phyloP scores from a whole-genome alignment of 768 basidiomycete genomes.

The Boletus sp. region DNA sequence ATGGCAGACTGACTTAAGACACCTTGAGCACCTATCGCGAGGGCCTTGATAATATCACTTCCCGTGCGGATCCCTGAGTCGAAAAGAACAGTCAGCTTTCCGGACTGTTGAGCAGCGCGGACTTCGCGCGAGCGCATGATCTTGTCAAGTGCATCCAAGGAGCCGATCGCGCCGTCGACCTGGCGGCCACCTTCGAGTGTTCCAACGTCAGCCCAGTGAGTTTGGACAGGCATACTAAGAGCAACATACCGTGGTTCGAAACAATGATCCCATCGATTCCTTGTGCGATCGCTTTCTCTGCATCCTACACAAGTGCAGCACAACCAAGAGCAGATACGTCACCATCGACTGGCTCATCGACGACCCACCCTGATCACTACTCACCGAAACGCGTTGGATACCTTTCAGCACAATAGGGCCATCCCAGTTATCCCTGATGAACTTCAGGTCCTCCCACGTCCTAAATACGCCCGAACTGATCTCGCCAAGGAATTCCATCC shows the following conservation, averaged over 20 bases:
- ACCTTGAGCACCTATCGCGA: slow-evolving; percentile 83
- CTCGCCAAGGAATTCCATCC: slow-evolving; percentile 62
- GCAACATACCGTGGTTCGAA: slow-evolving; percentile 38
- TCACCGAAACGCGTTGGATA: slow-evolving; percentile 61
- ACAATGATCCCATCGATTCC: slow-evolving; percentile 48
- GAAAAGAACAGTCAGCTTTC: slow-evolving; percentile 66
- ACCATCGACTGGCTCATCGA: neutral
- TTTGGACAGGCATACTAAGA: neutral
- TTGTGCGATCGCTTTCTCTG: slow-evolving; percentile 45
- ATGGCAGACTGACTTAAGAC: slow-evolving; percentile 58
- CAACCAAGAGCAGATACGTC: neutral
- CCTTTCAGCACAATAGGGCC: slow-evolving; percentile 78
- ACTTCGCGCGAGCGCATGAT: slow-evolving; percentile 66
- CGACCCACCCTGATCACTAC: slow-evolving; percentile 14
- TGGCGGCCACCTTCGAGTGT: slow-evolving; percentile 60
- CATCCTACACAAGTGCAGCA: too few relatives aligned
- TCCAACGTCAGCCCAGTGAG: neutral
- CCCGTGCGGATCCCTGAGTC: slow-evolving; percentile 79
- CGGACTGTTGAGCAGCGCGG: slow-evolving; percentile 53
- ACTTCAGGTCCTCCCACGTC: slow-evolving; percentile 69
- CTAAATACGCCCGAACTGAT: slow-evolving; percentile 60
- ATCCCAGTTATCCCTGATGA: slow-evolving; percentile 72
- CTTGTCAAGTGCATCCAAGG: slow-evolving; percentile 66
- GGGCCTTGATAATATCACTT: slow-evolving; percentile 79
- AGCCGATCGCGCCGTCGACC: slow-evolving; percentile 76